These are phyloP conservation scores for Lachnellula hyalina DNA, from an alignment of 2,329 filamentous ascomycete species.

Conservation along the genomic window DNA sequence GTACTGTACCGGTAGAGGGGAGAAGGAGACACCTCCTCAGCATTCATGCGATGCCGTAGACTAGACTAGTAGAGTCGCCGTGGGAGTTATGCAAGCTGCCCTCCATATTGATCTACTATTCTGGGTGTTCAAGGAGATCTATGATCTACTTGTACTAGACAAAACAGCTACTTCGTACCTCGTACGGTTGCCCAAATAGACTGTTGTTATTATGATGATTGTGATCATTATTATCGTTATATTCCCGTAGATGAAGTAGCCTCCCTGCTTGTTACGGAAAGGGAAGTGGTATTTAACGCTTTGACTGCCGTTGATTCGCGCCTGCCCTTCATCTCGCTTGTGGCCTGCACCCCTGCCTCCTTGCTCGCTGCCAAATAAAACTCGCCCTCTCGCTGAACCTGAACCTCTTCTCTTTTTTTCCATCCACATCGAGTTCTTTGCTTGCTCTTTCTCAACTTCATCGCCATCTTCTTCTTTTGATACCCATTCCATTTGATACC, in stretches of 20 bases:
- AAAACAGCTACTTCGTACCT: too few species aligned
- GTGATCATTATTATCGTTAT: neutral
- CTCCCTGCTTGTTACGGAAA: neutral
- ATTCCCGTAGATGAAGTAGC: neutral
- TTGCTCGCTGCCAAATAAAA: neutral
- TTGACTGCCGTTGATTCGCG: neutral
- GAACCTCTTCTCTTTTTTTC: conserved; percentile 1
- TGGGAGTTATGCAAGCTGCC: neutral
- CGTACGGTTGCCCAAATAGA: too few species aligned
- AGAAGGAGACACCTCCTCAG: too few species aligned
- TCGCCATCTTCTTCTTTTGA: conserved; percentile 10
- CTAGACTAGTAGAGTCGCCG: too few species aligned
- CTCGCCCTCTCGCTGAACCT: neutral
- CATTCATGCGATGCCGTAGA: too few species aligned
- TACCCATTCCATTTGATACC: conserved; percentile 2
- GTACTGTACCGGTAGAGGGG: too few species aligned
- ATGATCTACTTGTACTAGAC: neutral
- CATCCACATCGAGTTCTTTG: neutral
- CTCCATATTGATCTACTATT: neutral
- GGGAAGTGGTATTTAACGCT: neutral
- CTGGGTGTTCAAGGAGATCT: neutral
- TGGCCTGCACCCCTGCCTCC: neutral
- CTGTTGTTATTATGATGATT: too few species aligned
- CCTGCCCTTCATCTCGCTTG: neutral
- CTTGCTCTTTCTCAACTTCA: neutral